A percentile compares a stretch with the other conserved stretches of the same genome.
Conservation (phyloP, 148 eudicot species). For the Fallopia convolvulus region DNA sequence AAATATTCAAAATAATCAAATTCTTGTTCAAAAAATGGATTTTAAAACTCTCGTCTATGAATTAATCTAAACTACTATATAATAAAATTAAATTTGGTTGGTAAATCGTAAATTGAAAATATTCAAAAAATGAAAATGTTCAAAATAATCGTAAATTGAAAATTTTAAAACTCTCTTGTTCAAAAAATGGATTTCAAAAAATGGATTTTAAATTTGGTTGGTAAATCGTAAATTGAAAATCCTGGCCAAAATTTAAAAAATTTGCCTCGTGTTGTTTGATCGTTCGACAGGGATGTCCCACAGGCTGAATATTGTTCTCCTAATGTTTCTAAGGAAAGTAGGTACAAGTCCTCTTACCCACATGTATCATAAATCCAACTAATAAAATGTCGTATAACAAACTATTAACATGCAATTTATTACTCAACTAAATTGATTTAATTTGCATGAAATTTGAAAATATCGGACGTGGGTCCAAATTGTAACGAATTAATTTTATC, state of each 20-base stretch:
- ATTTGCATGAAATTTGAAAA: background rate
- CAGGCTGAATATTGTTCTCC: background rate
- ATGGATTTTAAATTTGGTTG: background rate
- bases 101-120: no score
- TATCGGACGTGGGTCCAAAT: background rate
- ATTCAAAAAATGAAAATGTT: no score
- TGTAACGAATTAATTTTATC: background rate
- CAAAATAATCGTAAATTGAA: no score
- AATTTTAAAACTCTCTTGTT: no score
- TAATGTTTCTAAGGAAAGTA: background rate
- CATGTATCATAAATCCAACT: background rate
- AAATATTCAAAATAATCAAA: no score
- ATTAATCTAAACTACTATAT: no score
- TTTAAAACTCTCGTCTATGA: no score
- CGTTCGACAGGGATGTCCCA: constrained; percentile 4
- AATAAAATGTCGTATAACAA: background rate
- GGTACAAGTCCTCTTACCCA: constrained; percentile 4
- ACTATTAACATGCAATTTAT: background rate
- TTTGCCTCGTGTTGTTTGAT: background rate
- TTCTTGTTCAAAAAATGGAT: background rate
- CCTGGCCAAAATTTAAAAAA: background rate
- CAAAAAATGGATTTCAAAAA: no score
- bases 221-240: background rate
- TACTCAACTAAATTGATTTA: background rate
- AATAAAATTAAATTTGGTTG: no score